Conservation (phyloP, 768 basidiomycete species). For the Roridomyces roridus region DNA sequence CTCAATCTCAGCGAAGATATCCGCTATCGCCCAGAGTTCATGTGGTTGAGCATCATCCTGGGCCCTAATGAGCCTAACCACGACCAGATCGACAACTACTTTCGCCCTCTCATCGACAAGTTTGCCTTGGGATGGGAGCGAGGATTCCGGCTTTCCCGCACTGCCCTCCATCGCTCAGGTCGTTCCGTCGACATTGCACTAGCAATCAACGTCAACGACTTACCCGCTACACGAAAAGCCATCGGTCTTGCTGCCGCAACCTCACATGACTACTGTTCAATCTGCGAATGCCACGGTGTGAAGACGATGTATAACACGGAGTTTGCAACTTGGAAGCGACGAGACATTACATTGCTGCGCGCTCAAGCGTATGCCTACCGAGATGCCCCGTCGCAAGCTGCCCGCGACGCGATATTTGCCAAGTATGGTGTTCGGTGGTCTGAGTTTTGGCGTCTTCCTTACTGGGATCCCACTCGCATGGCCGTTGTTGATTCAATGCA, state of each 20-base stretch:
- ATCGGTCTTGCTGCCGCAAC: constrained; percentile 21
- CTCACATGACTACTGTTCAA: constrained; percentile 29
- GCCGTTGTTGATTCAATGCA: constrained; percentile 38
- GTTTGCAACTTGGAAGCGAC: constrained; percentile 7
- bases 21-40: constrained; percentile 32
- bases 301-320: neutral
- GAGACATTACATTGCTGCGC: constrained; percentile 3
- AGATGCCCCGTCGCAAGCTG: neutral
- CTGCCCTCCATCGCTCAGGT: neutral
- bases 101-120: constrained; percentile 31
- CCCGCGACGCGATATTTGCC: constrained; percentile 19
- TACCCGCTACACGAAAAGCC: constrained; percentile 29
- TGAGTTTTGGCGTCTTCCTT: constrained; percentile 29
- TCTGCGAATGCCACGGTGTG: constrained; percentile 26
- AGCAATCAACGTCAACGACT: constrained; percentile 30
- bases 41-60: constrained; percentile 31
- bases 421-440: constrained; percentile 28
- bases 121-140: constrained; percentile 17
- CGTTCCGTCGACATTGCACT: neutral
- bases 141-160: constrained; percentile 11
- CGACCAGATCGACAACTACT: constrained; percentile 30
- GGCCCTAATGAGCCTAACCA: constrained; percentile 30
- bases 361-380: constrained; percentile 3
- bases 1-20: constrained; percentile 34
- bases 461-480: constrained; percentile 30